phyloP scores from a whole-genome alignment of 2,329 filamentous ascomycete species.

The Claviceps spartinae region DNA sequence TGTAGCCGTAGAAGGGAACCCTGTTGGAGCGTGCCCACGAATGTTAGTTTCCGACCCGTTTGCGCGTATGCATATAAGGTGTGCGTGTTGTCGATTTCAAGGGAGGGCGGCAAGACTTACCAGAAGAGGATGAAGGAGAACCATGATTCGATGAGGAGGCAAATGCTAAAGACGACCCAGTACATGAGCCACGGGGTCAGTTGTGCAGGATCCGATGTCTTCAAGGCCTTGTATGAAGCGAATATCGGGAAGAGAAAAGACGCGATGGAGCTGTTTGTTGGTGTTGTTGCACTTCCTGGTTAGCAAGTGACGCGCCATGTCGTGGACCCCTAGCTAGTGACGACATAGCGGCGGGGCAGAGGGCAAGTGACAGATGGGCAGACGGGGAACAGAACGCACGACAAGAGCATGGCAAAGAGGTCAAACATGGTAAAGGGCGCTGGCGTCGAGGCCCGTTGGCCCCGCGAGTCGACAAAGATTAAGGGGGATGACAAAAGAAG shows the following conservation, averaged over 20 bases:
- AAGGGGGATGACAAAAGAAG: not conserved
- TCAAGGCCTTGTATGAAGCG: constrained; percentile 94
- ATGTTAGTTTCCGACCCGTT: not conserved
- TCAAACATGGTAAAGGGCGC: constrained; percentile 50
- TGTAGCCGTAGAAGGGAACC: constrained; percentile 89
- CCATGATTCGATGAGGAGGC: constrained; percentile 74
- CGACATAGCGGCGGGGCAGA: constrained; percentile 10
- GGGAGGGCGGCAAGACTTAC: constrained; percentile 22
- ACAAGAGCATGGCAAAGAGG: constrained; percentile 62
- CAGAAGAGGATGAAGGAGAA: constrained; percentile 76
- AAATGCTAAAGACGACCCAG: constrained; percentile 83
- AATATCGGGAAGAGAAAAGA: constrained; percentile 93
- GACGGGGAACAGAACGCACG: constrained; percentile 38
- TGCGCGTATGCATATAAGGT: not conserved
- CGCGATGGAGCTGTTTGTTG: constrained; percentile 54
- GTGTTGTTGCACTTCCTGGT: not conserved
- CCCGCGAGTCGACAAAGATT: not conserved
- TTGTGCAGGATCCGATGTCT: constrained; percentile 77
- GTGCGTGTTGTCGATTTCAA: not conserved
- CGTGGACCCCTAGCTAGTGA: constrained; percentile 5
- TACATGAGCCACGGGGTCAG: constrained; percentile 98
- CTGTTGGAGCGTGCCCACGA: constrained; percentile 21
- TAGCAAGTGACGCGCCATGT: constrained; percentile 1
- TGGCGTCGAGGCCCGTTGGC: constrained; percentile 10
- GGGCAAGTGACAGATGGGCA: not conserved